phyloP scores from a whole-genome alignment of 805 yeast genomes.

The Teunomyces pallodes region DNA sequence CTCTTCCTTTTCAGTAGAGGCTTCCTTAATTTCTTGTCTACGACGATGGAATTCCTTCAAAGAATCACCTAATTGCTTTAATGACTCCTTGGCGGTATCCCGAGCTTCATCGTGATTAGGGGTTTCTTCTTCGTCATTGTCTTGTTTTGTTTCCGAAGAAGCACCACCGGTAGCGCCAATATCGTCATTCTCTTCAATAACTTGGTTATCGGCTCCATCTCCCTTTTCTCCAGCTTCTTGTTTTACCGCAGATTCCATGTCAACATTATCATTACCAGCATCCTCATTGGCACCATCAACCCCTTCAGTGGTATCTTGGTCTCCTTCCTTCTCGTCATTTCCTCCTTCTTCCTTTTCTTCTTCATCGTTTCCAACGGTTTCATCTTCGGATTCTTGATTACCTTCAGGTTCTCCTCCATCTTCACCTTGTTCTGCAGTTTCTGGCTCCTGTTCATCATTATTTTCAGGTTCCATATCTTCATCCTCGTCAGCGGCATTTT shows the following conservation, averaged over 20 bases:
- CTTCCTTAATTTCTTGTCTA: constrained; percentile 80
- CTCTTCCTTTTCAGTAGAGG: constrained; percentile 41
- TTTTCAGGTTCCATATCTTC: constrained; percentile 14
- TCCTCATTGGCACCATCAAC: constrained; percentile 52
- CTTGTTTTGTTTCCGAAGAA: constrained; percentile 36
- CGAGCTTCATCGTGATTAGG: constrained; percentile 51
- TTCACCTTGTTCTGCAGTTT: constrained; percentile 21
- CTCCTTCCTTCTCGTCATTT: constrained; percentile 37
- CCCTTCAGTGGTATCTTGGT: constrained; percentile 44
- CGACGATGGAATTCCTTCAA: constrained; percentile 89
- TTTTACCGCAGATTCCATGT: constrained; percentile 57
- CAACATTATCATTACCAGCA: constrained; percentile 39
- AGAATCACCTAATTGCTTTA: constrained; percentile 89
- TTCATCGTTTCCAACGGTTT: constrained; percentile 15
- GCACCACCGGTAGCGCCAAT: constrained; percentile 65
- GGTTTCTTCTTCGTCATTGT: constrained; percentile 39
- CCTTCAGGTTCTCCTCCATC: constrained; percentile 22
- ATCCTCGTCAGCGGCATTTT: constrained; percentile 14
- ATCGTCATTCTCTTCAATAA: constrained; percentile 59
- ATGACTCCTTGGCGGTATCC: constrained; percentile 68
- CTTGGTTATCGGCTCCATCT: constrained; percentile 58
- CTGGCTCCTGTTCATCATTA: constrained; percentile 18
- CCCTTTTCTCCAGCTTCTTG: constrained; percentile 61
- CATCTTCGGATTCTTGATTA: constrained; percentile 29
- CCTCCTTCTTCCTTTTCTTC: constrained; percentile 33